Evolutionary conservation across 129 eudicot species (phyloP).

Genomic region (Oenanthe sinensis): DNA sequence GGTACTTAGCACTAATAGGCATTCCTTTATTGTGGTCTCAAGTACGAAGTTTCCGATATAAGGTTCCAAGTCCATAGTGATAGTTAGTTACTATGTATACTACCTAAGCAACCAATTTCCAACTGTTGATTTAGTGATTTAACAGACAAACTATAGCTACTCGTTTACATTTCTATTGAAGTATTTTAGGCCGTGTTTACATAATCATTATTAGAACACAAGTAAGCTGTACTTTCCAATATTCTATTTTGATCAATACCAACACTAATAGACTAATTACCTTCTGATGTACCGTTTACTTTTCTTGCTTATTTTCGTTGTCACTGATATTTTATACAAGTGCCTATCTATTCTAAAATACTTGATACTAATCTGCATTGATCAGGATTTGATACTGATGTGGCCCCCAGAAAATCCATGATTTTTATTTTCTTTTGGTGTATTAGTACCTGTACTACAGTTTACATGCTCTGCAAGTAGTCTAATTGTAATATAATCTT

Average conservation of each 20-base stretch:
- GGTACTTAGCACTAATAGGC: not conserved
- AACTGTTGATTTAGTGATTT: not conserved
- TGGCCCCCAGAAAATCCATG: slow-evolving; percentile 4
- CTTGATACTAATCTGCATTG: not conserved
- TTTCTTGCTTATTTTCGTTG: not conserved
- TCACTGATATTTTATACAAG: not conserved
- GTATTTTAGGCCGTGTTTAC: not conserved
- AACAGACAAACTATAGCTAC: not conserved
- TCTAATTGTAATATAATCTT: not conserved
- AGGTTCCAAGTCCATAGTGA: not conserved
- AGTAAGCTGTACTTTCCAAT: not conserved
- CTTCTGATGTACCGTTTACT: not conserved
- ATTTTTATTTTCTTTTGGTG: not conserved
- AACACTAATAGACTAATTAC: not conserved
- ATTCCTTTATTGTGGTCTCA: not conserved
- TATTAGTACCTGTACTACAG: not conserved
- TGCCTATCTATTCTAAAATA: not conserved
- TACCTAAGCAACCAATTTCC: not conserved
- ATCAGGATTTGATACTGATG: slow-evolving; percentile 9
- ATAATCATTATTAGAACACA: not conserved
- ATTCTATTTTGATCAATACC: not conserved
- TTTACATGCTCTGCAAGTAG: not conserved
- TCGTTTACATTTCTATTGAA: not conserved
- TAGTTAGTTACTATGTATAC: not conserved
- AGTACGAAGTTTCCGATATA: not conserved